Conservation (phyloP, 495 filamentous ascomycete genomes). For the Geopyxis carbonaria region DNA sequence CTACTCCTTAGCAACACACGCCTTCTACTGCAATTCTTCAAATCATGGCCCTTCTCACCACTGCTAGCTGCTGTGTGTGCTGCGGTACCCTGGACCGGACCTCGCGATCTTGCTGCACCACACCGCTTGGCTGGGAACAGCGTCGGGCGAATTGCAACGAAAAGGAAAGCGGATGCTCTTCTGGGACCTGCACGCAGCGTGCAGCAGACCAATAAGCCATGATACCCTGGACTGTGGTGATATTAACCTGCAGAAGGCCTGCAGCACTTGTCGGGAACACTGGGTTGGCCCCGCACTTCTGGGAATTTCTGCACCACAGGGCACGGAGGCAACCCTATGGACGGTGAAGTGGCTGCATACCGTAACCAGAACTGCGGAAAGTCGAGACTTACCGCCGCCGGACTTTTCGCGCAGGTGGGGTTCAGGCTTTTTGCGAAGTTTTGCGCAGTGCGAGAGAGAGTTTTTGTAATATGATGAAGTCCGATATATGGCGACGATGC, state of each 20-base stretch:
- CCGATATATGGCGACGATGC: no score
- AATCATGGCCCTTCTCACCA: background rate
- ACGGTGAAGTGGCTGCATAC: background rate
- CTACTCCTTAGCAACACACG: background rate
- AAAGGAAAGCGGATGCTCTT: background rate
- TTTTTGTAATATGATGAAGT: no score
- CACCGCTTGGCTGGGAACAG: slow-evolving; percentile 1
- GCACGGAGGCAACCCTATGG: no score
- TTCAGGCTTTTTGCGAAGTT: background rate
- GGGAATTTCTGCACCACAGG: slow-evolving; percentile 8
- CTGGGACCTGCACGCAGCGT: slow-evolving; percentile 1
- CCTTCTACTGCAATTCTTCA: background rate
- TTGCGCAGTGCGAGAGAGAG: no score
- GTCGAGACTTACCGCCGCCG: background rate
- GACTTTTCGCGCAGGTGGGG: background rate
- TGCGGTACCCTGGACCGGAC: background rate
- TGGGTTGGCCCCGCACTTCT: background rate
- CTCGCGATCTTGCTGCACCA: background rate
- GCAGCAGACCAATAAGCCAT: slow-evolving; percentile 1
- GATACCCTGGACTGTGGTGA: background rate
- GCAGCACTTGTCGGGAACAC: background rate
- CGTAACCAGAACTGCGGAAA: slow-evolving; percentile 4
- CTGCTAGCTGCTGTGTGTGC: background rate
- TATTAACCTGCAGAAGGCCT: background rate
- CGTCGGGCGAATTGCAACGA: slow-evolving; percentile 2